Evolutionary conservation across 257 asterid genomes (phyloP).

Genomic region (Leptodermis oblonga): DNA sequence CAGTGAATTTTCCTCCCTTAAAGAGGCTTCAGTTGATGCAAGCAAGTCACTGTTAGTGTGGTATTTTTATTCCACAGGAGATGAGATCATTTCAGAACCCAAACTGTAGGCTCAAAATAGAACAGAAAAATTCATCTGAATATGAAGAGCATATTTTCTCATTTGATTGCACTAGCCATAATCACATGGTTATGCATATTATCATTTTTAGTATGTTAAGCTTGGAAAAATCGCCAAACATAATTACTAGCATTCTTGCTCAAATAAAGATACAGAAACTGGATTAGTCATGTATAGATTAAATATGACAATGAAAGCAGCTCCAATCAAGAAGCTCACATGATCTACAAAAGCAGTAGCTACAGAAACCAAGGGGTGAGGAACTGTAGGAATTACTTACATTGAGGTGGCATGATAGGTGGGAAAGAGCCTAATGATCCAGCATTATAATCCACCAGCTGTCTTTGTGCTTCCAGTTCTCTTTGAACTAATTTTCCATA

Average conservation of each 20-base stretch:
- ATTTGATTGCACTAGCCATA: neutral
- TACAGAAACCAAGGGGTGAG: neutral
- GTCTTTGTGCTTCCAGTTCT: constrained; percentile 94
- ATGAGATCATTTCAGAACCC: neutral
- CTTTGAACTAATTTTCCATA: constrained; percentile 91
- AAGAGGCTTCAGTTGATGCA: neutral
- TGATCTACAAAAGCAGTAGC: neutral
- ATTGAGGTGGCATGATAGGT: constrained; percentile 56
- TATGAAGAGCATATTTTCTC: no score
- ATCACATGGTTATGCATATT: neutral
- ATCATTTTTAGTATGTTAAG: neutral
- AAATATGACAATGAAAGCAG: neutral
- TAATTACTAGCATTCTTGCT: neutral
- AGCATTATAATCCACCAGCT: constrained; percentile 85
- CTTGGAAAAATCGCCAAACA: neutral
- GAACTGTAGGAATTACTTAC: constrained; percentile 40
- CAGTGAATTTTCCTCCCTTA: no score
- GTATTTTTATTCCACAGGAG: neutral
- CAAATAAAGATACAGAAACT: neutral
- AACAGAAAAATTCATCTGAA: neutral
- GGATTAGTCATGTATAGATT: neutral
- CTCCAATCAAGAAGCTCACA: neutral
- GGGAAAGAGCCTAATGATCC: constrained; percentile 73
- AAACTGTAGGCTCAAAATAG: no score
- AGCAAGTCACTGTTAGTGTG: neutral